Conservation (phyloP, 2,329 filamentous ascomycete genomes). For the Sordariomycetes sp. region DNA sequence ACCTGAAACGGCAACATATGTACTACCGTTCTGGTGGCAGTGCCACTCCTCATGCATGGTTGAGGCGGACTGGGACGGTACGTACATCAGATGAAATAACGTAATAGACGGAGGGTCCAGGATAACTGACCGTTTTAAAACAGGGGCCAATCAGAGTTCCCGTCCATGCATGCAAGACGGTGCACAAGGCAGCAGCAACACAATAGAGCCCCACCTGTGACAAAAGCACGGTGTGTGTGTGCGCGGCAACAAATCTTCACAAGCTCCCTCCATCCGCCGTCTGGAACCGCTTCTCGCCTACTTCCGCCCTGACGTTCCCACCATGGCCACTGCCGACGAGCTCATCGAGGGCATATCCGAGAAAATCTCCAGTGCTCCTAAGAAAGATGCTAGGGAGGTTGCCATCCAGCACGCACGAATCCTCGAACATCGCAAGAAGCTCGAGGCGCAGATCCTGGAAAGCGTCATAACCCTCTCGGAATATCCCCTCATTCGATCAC, state of each 20-base stretch:
- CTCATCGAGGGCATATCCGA: not conserved
- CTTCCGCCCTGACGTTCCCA: not conserved
- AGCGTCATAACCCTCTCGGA: slow-evolving; percentile 62
- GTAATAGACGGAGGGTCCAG: not conserved
- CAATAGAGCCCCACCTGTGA: not conserved
- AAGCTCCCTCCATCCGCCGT: slow-evolving; percentile 1
- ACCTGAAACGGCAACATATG: not conserved
- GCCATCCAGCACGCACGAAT: slow-evolving; percentile 75
- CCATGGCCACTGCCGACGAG: not conserved
- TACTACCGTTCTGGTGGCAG: not conserved
- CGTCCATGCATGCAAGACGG: not conserved
- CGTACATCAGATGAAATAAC: not conserved
- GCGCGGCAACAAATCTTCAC: not conserved
- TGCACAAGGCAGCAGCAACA: not conserved
- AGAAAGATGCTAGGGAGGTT: slow-evolving; percentile 43
- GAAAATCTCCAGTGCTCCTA: not conserved
- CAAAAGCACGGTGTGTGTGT: not conserved
- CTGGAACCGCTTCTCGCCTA: not conserved
- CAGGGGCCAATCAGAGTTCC: not conserved
- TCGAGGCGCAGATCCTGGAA: slow-evolving; percentile 63
- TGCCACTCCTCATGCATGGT: too few species aligned
- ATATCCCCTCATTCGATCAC: slow-evolving; percentile 28
- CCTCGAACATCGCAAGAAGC: slow-evolving; percentile 71
- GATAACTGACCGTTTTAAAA: not conserved
- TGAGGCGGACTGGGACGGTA: not conserved